A percentile compares a stretch with the other conserved stretches of the same genome.
These are phyloP conservation scores for Epichloe hybrida DNA, from an alignment of 2,329 filamentous ascomycete species.

Conservation along the genomic window DNA sequence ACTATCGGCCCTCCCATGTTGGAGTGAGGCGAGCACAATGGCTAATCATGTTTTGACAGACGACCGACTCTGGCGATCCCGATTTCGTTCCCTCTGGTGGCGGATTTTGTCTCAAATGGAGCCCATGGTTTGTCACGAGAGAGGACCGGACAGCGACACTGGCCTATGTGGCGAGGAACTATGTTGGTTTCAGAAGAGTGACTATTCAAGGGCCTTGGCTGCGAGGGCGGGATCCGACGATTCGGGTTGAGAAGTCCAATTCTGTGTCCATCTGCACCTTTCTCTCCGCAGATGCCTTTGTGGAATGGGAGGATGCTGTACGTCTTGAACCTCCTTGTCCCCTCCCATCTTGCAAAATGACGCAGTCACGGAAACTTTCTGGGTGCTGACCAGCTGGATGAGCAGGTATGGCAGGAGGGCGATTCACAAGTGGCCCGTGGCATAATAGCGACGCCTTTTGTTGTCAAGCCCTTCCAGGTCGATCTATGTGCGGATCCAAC, in stretches of 20 bases:
- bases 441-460: conserved; percentile 38
- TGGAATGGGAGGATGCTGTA: conserved; percentile 42
- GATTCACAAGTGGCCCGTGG: conserved; percentile 32
- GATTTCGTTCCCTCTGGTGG: conserved; percentile 35
- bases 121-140: conserved; percentile 32
- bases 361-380: too few relatives aligned
- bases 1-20: too few relatives aligned
- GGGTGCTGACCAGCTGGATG: background rate
- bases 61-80: conserved; percentile 25
- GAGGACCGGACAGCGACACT: conserved; percentile 28
- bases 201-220: conserved; percentile 25
- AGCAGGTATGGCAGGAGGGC: conserved; percentile 29
- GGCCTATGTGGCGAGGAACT: conserved; percentile 35
- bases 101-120: conserved; percentile 39
- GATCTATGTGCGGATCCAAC: conserved; percentile 19
- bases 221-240: conserved; percentile 19
- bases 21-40: too few relatives aligned
- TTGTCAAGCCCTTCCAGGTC: conserved; percentile 37
- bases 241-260: conserved; percentile 29
- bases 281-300: conserved; percentile 37
- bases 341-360: too few relatives aligned
- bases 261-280: conserved; percentile 34
- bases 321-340: conserved; percentile 5
- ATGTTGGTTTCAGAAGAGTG: conserved; percentile 41
- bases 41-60: conserved; percentile 9